A percentile compares a stretch with the other conserved stretches of the same genome.
Evolutionary conservation across 495 filamentous ascomycete species (phyloP).

Genomic region (Aspergillus baeticus): DNA sequence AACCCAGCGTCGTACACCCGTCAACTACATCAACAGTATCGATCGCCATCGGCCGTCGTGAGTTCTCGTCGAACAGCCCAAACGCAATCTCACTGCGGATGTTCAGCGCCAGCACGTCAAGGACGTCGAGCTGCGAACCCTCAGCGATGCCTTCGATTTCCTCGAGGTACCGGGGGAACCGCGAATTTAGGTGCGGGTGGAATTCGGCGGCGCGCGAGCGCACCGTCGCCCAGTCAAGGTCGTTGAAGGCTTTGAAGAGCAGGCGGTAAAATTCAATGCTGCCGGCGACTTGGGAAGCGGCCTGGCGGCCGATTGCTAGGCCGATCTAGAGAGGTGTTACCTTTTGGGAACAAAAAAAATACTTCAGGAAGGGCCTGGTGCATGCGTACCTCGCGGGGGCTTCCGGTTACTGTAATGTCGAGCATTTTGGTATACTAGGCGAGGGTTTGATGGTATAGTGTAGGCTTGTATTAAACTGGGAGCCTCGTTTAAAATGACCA

Average conservation of each 20-base stretch:
- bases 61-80: slow-evolving; percentile 61
- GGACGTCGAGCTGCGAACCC: slow-evolving; percentile 50
- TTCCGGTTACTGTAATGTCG: too few relatives aligned
- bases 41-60: too few relatives aligned
- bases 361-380: too few relatives aligned
- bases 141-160: slow-evolving; percentile 50
- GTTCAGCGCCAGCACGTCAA: slow-evolving; percentile 65
- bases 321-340: too few relatives aligned
- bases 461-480: too few relatives aligned
- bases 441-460: too few relatives aligned
- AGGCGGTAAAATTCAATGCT: slow-evolving; percentile 1
- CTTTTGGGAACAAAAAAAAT: too few relatives aligned
- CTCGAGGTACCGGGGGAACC: slow-evolving; percentile 10
- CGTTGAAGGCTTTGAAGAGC: slow-evolving; percentile 9
- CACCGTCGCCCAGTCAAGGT: slow-evolving; percentile 5
- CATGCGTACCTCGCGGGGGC: too few relatives aligned
- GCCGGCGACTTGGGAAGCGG: neutral
- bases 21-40: too few relatives aligned
- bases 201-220: slow-evolving; percentile 2
- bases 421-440: too few relatives aligned
- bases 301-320: neutral
- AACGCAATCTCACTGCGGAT: slow-evolving; percentile 67
- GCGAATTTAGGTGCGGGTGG: neutral
- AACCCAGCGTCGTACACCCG: too few relatives aligned
- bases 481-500: too few relatives aligned